These are phyloP conservation scores for Vigna unguiculata DNA, from an alignment of 306 rosid genomes.

Conservation along the genomic window DNA sequence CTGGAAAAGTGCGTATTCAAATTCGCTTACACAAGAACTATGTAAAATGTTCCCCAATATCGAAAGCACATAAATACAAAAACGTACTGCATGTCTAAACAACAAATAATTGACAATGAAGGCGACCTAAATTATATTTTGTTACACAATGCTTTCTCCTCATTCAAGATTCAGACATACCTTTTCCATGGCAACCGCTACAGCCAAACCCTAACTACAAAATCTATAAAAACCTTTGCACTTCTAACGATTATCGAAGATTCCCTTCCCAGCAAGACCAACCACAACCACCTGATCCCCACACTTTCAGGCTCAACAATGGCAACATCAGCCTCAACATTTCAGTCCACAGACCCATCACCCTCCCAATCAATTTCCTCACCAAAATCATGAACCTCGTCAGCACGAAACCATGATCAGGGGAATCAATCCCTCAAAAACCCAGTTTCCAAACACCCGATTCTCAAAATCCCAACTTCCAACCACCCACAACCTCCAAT, in stretches of 20 bases:
- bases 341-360: conserved; percentile 23
- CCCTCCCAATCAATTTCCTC: conserved; percentile 14
- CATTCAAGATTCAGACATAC: conserved; percentile 41
- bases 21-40: neutral
- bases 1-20: conserved; percentile 8
- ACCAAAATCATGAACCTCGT: neutral
- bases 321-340: conserved; percentile 26
- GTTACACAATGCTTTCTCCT: conserved; percentile 40
- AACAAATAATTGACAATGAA: neutral
- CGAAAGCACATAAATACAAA: neutral
- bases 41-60: conserved; percentile 3
- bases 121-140: neutral
- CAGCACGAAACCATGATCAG: conserved; percentile 30
- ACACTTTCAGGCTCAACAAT: conserved; percentile 12
- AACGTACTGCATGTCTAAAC: conserved; percentile 5
- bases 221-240: conserved; percentile 56
- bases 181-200: conserved; percentile 11
- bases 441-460: conserved; percentile 43
- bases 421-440: conserved; percentile 40
- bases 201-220: neutral
- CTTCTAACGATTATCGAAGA: conserved; percentile 54
- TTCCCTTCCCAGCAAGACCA: conserved; percentile 26
- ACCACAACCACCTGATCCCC: conserved; percentile 48
- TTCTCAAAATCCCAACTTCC: conserved; percentile 49
- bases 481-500: conserved; percentile 39